Conservation (phyloP, 225 moss, liverwort and hornwort genomes). For the Lunularia cruciata region DNA sequence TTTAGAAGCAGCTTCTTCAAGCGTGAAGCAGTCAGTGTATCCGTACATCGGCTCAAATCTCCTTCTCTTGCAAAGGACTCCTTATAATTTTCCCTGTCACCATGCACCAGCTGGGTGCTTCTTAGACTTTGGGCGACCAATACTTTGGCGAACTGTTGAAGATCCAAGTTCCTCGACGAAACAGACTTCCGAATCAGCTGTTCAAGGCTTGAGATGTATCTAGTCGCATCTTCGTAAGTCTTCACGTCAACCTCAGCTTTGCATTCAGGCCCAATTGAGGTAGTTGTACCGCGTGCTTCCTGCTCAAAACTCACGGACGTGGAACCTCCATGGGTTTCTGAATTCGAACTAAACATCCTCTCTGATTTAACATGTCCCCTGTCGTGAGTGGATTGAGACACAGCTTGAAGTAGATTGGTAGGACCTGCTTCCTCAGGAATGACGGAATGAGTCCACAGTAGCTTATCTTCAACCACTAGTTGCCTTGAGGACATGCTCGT, state of each 20-base stretch:
- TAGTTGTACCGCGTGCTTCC: background rate
- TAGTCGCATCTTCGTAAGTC: conserved; percentile 24
- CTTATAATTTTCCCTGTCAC: background rate
- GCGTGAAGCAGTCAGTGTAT: conserved; percentile 31
- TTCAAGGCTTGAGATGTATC: conserved; percentile 51
- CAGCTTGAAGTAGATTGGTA: too few relatives aligned
- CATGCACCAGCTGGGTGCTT: conserved; percentile 39
- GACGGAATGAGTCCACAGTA: background rate
- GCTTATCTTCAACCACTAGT: background rate
- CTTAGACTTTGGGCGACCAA: conserved; percentile 45
- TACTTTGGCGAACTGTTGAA: conserved; percentile 53
- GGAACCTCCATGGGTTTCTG: background rate
- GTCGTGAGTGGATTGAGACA: background rate
- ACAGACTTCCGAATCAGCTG: conserved; percentile 50
- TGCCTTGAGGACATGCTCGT: background rate
- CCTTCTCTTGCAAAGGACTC: background rate
- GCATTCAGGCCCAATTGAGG: background rate
- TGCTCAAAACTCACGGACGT: background rate
- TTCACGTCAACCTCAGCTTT: background rate
- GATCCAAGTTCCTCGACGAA: conserved; percentile 47
- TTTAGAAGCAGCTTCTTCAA: conserved; percentile 35
- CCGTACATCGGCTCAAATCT: background rate
- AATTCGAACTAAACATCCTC: background rate
- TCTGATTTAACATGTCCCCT: background rate
- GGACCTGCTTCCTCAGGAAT: background rate